Conservation (phyloP, 1,284 basidiomycete genomes). For the Stereum hirsutum region DNA sequence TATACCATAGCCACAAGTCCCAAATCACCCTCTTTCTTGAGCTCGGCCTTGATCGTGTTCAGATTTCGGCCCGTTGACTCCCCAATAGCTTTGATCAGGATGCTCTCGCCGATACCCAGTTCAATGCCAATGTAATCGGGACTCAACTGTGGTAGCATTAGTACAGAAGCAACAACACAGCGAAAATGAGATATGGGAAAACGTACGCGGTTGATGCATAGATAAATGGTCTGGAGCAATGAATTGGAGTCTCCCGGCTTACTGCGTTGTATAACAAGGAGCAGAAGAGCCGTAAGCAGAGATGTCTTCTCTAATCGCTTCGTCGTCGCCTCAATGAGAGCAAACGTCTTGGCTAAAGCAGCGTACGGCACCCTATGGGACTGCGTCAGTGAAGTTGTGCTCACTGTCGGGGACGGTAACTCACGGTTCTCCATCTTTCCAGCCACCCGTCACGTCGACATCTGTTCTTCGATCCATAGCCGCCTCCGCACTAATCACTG, state of each 20-base stretch:
- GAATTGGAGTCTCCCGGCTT: constrained; percentile 59
- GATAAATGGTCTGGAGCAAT: constrained; percentile 85
- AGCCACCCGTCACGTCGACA: constrained; percentile 78
- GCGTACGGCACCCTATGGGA: constrained; percentile 84
- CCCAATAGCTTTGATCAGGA: constrained; percentile 92
- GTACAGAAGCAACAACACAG: neutral
- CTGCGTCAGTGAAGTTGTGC: constrained; percentile 6
- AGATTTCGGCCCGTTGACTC: constrained; percentile 89
- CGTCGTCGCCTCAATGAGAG: constrained; percentile 89
- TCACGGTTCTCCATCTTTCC: constrained; percentile 83
- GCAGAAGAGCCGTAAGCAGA: constrained; percentile 80
- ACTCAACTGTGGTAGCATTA: constrained; percentile 52
- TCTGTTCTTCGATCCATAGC: constrained; percentile 54
- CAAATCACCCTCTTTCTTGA: constrained; percentile 92
- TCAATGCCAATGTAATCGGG: constrained; percentile 97
- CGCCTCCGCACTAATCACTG: constrained; percentile 53
- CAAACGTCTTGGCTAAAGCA: constrained; percentile 83
- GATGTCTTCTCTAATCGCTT: constrained; percentile 93
- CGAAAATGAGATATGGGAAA: neutral
- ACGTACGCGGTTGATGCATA: constrained; percentile 92
- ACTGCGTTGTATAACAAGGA: constrained; percentile 84
- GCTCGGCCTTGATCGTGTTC: constrained; percentile 81
- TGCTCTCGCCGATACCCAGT: constrained; percentile 92
- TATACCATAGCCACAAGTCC: constrained; percentile 91
- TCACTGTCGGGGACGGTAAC: constrained; percentile 19